phyloP scores from a whole-genome alignment of 768 basidiomycete genomes.

The Lactifluus rugatus region DNA sequence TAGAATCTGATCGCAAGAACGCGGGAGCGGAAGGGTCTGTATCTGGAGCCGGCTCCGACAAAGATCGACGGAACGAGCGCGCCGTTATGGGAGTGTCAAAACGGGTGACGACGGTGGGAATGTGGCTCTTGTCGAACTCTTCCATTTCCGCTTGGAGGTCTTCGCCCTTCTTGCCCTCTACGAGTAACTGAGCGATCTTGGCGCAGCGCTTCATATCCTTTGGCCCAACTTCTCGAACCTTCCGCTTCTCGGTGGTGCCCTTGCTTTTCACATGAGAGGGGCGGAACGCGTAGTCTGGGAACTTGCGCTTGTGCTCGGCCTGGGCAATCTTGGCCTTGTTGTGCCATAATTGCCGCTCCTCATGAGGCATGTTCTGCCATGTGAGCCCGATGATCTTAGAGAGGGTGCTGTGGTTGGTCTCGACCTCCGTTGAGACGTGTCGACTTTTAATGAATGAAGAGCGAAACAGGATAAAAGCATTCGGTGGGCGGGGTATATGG shows the following conservation, averaged over 20 bases:
- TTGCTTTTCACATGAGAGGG: conserved; percentile 45
- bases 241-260: conserved; percentile 39
- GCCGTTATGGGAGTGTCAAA: conserved; percentile 69
- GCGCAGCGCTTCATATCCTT: conserved; percentile 56
- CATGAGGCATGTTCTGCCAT: conserved; percentile 68
- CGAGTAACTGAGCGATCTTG: conserved; percentile 55
- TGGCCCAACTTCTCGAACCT: conserved; percentile 51
- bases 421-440: conserved; percentile 66
- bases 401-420: conserved; percentile 74
- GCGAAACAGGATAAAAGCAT: conserved; percentile 82
- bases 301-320: conserved; percentile 66
- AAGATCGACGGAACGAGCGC: conserved; percentile 57
- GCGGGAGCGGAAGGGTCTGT: conserved; percentile 27
- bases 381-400: conserved; percentile 80
- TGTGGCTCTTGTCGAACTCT: conserved; percentile 37
- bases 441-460: conserved; percentile 73
- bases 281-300: conserved; percentile 66
- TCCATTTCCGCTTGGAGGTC: conserved; percentile 29
- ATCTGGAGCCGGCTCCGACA: conserved; percentile 41
- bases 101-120: conserved; percentile 56
- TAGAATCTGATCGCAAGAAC: conserved; percentile 14
- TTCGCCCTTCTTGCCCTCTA: conserved; percentile 32
- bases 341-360: conserved; percentile 73
- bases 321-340: conserved; percentile 61
- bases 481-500: conserved; percentile 76